phyloP scores from a whole-genome alignment of 139 green algal species.

The Raphidocelis subcapitata region DNA sequence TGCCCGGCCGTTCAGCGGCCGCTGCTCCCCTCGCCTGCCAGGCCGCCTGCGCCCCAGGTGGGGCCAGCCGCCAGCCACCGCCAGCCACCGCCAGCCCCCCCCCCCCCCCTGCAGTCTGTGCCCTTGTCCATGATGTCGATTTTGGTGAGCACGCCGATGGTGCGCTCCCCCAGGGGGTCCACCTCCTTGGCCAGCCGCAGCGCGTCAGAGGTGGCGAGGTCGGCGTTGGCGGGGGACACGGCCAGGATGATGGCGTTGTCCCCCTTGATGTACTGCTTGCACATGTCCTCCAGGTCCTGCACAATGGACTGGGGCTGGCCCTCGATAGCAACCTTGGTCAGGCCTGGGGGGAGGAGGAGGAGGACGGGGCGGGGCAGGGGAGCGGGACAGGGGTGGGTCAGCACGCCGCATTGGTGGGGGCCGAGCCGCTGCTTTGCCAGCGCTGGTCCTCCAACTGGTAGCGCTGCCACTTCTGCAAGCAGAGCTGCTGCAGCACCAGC shows the following conservation, averaged over 20 bases:
- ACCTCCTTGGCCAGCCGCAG: constrained; percentile 89
- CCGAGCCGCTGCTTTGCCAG: too few relatives aligned
- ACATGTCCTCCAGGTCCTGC: constrained; percentile 94
- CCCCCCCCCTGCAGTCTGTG: constrained; percentile 69
- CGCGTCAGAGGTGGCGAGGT: constrained; percentile 94
- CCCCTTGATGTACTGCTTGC: constrained; percentile 87
- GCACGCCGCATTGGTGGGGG: too few relatives aligned
- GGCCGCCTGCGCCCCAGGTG: too few relatives aligned
- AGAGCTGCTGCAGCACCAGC: too few relatives aligned
- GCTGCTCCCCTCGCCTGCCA: too few relatives aligned
- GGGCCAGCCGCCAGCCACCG: not conserved
- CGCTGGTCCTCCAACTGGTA: too few relatives aligned
- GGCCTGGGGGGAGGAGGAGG: constrained; percentile 46
- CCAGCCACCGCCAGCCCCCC: not conserved
- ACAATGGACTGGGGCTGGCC: constrained; percentile 95
- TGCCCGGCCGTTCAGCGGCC: too few relatives aligned
- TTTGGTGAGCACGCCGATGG: constrained; percentile 87
- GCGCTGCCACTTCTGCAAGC: too few relatives aligned
- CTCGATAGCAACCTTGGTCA: constrained; percentile 97
- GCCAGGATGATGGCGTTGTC: constrained; percentile 94
- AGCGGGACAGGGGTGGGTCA: too few relatives aligned
- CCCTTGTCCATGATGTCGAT: constrained; percentile 99
- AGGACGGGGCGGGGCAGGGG: too few relatives aligned
- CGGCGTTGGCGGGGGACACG: constrained; percentile 94
- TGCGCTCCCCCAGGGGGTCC: constrained; percentile 67